Conservation (phyloP, 2,329 filamentous ascomycete genomes). For the Mycocentrospora acerina region DNA sequence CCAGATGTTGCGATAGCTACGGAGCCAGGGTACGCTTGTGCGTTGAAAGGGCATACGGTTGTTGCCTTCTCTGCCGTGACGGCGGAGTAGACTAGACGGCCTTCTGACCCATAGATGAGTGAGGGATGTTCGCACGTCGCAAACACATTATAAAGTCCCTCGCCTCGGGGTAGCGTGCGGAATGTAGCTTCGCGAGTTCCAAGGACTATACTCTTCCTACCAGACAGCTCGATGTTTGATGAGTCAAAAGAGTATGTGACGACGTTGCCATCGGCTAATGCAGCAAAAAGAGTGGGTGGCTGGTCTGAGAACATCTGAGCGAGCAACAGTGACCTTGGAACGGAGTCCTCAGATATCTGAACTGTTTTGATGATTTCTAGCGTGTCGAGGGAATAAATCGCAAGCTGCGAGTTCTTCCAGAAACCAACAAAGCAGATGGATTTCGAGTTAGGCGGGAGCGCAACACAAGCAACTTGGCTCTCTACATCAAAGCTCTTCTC, state of each 20-base stretch:
- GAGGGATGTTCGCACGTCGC: constrained; percentile 93
- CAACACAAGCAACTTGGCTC: constrained; percentile 83
- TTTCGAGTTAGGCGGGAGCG: constrained; percentile 65
- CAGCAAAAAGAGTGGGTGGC: constrained; percentile 77
- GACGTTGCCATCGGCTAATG: constrained; percentile 90
- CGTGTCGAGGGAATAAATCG: constrained; percentile 68
- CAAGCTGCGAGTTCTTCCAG: constrained; percentile 80
- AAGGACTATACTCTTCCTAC: constrained; percentile 78
- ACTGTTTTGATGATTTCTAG: constrained; percentile 66
- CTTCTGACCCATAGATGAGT: constrained; percentile 86
- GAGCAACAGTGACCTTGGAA: constrained; percentile 80
- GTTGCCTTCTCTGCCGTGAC: constrained; percentile 86
- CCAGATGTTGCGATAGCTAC: constrained; percentile 77
- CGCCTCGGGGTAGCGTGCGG: constrained; percentile 69
- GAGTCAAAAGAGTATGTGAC: constrained; percentile 75
- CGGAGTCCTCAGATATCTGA: constrained; percentile 62
- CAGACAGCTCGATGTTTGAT: constrained; percentile 63
- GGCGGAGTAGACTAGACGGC: constrained; percentile 86
- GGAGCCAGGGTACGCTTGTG: constrained; percentile 75
- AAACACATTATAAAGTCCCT: constrained; percentile 75
- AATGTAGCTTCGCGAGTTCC: constrained; percentile 84
- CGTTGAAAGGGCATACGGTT: constrained; percentile 79
- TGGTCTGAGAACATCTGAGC: constrained; percentile 70
- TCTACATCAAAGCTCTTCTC: constrained; percentile 63
- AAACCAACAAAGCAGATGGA: constrained; percentile 79